Base-by-base conservation (phyloP, 2,329 filamentous ascomycete species). In the Hymenoscyphus linearis region DNA sequence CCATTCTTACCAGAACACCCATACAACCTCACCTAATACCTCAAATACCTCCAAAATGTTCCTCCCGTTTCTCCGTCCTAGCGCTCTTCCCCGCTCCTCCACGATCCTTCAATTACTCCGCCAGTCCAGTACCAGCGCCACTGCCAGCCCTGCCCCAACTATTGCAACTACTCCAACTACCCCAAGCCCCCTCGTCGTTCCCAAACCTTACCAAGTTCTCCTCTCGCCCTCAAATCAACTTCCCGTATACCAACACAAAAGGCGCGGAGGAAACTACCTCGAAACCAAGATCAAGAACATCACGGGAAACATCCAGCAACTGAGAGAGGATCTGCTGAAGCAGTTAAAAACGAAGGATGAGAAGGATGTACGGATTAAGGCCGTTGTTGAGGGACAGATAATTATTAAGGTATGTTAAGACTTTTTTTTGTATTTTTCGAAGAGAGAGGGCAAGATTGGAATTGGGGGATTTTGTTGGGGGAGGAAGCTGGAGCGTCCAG, bases 241-340 rank as follows among this genome's bases (percentile, higher is more conserved):
- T 2, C 86, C 91, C 26, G 83, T 98, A 52, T 99, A 98, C 77
- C 79, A 86, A 16, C 80, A 85, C 66, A 79, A 77, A 66, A 93
- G 90, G 77, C 81, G 85, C 13, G 91, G 91, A 58, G 90, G 91
- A 14, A 95, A 90, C 66, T 80, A 86, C 71, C 84, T 86, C 69
- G 76, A 89, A 69, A 96, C 93, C 4, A 75, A 85, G 60, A 77
- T 99, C 60, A 89, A 91, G 74, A 92, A 90, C 75, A 82, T 93
- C 56, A 85, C 91, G 61, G 95, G 95, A 16, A 83, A 96, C 72
- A 71, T 85, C 56, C 74, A 78, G 35, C 82, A 78, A 2, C 73
- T 98, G 65, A 80, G 84, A 64, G 75, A 81, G 37, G 88, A 92
- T 67, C 72, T 98, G 60, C 76, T 79, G 40, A 71, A 76, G 22